Evolutionary conservation across 805 yeast genomes (phyloP), one percentile per base, ranked within the genome.

Genomic region (Wickerhamomyces bisporus): DNA sequence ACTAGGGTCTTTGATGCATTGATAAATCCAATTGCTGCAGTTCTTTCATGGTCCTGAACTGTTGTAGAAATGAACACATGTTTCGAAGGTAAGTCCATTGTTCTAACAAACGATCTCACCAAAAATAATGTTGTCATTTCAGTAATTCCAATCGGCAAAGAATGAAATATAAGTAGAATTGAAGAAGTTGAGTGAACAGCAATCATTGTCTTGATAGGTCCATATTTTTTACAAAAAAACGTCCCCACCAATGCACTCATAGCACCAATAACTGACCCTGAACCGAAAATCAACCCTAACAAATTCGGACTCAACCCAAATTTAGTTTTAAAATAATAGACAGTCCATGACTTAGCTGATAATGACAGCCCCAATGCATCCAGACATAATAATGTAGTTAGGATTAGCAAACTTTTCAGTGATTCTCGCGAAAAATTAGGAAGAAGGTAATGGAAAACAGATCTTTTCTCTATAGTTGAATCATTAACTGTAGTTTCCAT

Each of bases 1-100:
- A 66, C 67, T 35, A 67, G 35, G 1, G 71, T 68, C 40, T 70
- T 61, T 15, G 65, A 62, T 10, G 70, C 66, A 48, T 70, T 70
- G 14, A 65, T 70, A 57, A 69, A 63, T 1, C 67, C 68, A 39
- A 71, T 59, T 1, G 68, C 70, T 1, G 68, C 64, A 2, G 73
- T 66, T 34, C 73, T 50, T 38, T 66, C 69, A 24, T 55, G 48
- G 20, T 65, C 65, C 5, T 65, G 55, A 5, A 65, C 66, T 24
- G 65, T 55, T 0, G 72, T 53, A 8, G 73, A 68, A 17, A 70
- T 55, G 42, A 70, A 69, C 5, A 70, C 72, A 34, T 67, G 70
- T 38, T 71, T 71, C 9, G 75, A 70, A 1, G 74, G 71, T 21
- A 65, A 58, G 43, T 71, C 77, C 75, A 71, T 69, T 18, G 69